A percentile compares a stretch with the other conserved stretches of the same genome.
These are phyloP conservation scores for Eutrema yunnanense DNA, from an alignment of 345 rosid species.

Conservation along the genomic window DNA sequence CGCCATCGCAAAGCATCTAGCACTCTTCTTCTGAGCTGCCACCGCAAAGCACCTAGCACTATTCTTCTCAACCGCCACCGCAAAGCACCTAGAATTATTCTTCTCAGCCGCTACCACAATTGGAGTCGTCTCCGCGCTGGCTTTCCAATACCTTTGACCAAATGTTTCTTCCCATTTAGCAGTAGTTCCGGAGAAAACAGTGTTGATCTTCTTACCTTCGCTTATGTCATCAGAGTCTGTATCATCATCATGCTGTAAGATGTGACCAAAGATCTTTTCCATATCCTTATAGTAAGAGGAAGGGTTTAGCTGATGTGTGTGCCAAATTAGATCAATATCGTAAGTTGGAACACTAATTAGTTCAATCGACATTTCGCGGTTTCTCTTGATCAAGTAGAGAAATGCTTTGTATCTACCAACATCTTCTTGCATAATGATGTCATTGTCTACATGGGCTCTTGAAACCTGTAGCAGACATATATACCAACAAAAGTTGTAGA, in stretches of 20 bases:
- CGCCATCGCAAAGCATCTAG: neutral
- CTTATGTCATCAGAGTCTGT: conserved; percentile 66
- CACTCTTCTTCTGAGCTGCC: neutral
- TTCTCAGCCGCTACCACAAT: neutral
- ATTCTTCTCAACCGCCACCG: neutral
- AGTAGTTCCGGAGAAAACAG: conserved; percentile 65
- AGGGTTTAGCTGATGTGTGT: conserved; percentile 82
- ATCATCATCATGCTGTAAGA: conserved; percentile 84
- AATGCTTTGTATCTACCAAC: conserved; percentile 90
- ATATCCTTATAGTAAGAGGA: conserved; percentile 61
- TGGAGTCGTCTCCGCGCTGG: conserved; percentile 35
- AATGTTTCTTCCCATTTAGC: conserved; percentile 72
- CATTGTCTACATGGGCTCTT: conserved; percentile 51
- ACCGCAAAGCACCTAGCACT: neutral
- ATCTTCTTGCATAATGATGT: conserved; percentile 64
- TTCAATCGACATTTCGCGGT: conserved; percentile 50
- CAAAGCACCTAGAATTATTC: neutral
- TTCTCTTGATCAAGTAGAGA: conserved; percentile 70
- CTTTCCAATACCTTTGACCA: conserved; percentile 67
- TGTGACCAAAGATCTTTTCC: conserved; percentile 42
- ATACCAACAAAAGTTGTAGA: conserved; percentile 39
- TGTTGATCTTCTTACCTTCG: conserved; percentile 59
- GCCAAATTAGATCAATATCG: conserved; percentile 93
- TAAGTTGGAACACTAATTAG: conserved; percentile 87
- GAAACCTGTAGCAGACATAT: conserved; percentile 62